Base-by-base conservation (phyloP, 306 rosid genomes). In the Gleditsia sinensis region DNA sequence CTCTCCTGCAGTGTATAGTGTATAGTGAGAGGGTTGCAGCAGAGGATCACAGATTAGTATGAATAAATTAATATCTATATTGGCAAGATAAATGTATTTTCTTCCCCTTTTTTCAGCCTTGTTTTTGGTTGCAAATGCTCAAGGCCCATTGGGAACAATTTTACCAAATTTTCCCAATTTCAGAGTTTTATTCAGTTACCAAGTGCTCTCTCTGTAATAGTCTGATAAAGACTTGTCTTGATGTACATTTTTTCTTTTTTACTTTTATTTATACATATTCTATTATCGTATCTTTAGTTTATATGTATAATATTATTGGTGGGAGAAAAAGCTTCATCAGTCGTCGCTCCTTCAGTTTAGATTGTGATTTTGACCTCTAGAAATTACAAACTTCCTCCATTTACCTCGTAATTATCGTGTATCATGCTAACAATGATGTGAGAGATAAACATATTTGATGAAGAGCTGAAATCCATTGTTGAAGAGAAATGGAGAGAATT, bases 21-120 rank as follows among this genome's bases (percentile, higher is more conserved):
- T 34, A 34, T 34, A 54, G 60, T 54, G 81, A 27, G 71, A 19
- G 37, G 37, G 58, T 84, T 66, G 39, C 78, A 55, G 71, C 77
- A 59, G 20, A 23, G 39, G 68, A 76, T 37, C 75, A 78, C 75
- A 69, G 66, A 78, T 79, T 70, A 85, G 57, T 77, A 82, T 72
- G 78, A 88, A 85, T 89, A 89, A 93, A 68, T 75, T 85, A 84
- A 76, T 61, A 70, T 86, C 80, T 77, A 82, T 27, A 87, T 69
- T 75, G 76, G 81, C 76, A 76, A 69, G 40, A 53, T 75, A 75
- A 71, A 24, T 75, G 69, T 71, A 61, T n/a, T 72, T 59, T 23
- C 51, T 24, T 40, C 9, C 27, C 50, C 16, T 25, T 54, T 57
- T 11, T 37, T 48, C 56, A 24, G 0, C 39, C 48, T 48, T 55